phyloP scores from a whole-genome alignment of 1,284 basidiomycete species.

The Melampsora larici-populina region DNA sequence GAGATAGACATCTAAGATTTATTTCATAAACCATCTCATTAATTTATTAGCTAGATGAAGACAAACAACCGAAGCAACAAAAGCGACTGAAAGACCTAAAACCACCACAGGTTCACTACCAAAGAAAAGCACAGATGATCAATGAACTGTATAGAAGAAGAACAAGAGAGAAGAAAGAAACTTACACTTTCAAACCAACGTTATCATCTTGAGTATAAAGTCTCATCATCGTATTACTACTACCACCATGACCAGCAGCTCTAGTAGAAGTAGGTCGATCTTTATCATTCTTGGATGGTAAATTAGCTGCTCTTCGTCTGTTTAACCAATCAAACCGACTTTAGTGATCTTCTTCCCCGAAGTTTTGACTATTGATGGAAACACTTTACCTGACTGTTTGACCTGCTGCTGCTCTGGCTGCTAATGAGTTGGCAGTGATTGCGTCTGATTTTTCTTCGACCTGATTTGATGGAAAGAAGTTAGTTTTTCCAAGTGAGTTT shows the following conservation, averaged over 20 bases:
- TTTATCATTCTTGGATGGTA: slow-evolving; percentile 47
- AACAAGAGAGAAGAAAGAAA: too few species aligned
- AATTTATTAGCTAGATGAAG: slow-evolving; percentile 43
- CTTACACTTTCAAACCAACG: slow-evolving; percentile 52
- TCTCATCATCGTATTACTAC: slow-evolving; percentile 54
- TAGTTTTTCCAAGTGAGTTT: too few species aligned
- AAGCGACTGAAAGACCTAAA: slow-evolving; percentile 38
- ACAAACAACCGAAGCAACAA: slow-evolving; percentile 41
- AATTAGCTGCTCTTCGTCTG: slow-evolving; percentile 50
- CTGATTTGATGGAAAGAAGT: too few species aligned
- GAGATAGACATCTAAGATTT: background rate
- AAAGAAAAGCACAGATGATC: background rate
- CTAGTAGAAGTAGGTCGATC: slow-evolving; percentile 52
- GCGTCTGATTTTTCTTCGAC: slow-evolving; percentile 37
- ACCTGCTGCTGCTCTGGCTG: slow-evolving; percentile 38
- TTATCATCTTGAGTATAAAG: slow-evolving; percentile 53
- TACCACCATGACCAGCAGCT: slow-evolving; percentile 54
- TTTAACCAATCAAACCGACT: background rate
- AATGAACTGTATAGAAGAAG: background rate
- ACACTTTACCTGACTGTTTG: slow-evolving; percentile 29
- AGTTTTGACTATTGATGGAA: background rate
- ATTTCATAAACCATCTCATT: slow-evolving; percentile 44
- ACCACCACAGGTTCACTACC: slow-evolving; percentile 41
- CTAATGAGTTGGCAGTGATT: slow-evolving; percentile 35
- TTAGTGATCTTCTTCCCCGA: background rate